A percentile compares a stretch with the other conserved stretches of the same genome.
These are phyloP conservation scores for Bauhinia variegata DNA, from an alignment of 306 rosid species.

Conservation along the genomic window DNA sequence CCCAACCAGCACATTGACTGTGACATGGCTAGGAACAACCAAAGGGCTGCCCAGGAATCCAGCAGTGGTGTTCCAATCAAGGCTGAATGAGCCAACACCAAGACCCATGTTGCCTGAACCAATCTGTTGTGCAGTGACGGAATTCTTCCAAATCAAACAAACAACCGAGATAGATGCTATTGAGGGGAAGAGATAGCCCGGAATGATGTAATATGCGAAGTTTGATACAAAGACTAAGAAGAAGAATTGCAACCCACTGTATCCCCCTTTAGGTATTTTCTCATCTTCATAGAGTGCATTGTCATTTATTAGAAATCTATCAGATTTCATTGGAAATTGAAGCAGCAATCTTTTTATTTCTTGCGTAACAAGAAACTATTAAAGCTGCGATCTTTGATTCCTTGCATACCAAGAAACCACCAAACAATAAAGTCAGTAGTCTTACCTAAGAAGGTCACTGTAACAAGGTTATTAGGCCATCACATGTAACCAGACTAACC, in stretches of 20 bases:
- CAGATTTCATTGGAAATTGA: not conserved
- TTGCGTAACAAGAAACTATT: too few relatives aligned
- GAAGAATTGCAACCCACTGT: conserved; percentile 81
- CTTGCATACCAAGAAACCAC: too few relatives aligned
- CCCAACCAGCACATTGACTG: conserved; percentile 58
- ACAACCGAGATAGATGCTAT: conserved; percentile 58
- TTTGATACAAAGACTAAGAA: conserved; percentile 55
- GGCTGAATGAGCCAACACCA: conserved; percentile 72
- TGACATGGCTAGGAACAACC: conserved; percentile 73
- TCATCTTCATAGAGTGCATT: conserved; percentile 91
- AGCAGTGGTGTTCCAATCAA: conserved; percentile 83
- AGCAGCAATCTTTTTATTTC: too few relatives aligned
- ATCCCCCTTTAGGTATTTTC: conserved; percentile 69
- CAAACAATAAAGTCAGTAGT: not conserved
- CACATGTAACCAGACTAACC: too few relatives aligned
- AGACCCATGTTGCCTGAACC: conserved; percentile 85
- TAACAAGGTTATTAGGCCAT: conserved; percentile 92
- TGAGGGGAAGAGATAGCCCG: conserved; percentile 75
- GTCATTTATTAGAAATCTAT: conserved; percentile 19
- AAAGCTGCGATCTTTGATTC: too few relatives aligned
- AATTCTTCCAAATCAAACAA: conserved; percentile 76
- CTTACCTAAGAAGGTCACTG: conserved; percentile 89
- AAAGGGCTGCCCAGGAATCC: conserved; percentile 75
- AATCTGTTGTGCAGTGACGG: conserved; percentile 80
- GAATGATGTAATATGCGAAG: conserved; percentile 75